Conservation (phyloP, 768 basidiomycete species). For the Tulasnella sp. region DNA sequence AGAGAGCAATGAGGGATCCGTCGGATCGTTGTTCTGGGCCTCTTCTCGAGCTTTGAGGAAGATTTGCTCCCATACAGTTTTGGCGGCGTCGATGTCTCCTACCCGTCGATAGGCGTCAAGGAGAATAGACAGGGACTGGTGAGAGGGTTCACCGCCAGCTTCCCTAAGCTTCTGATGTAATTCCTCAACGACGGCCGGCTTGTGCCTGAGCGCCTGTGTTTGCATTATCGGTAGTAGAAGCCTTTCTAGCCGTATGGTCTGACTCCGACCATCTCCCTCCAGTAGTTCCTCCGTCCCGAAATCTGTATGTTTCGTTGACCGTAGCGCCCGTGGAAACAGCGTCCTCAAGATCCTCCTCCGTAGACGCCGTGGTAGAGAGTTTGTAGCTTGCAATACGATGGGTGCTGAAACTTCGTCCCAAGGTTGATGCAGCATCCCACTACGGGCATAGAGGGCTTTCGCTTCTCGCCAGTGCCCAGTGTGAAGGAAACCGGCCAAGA, state of each 20-base stretch:
- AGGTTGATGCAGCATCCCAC: not conserved
- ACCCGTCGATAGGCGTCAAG: constrained; percentile 61
- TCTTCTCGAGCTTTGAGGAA: constrained; percentile 42
- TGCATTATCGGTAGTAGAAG: constrained; percentile 41
- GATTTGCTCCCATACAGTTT: constrained; percentile 57
- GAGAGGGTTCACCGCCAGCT: constrained; percentile 43
- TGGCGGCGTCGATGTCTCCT: constrained; percentile 42
- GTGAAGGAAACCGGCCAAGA: constrained; percentile 64
- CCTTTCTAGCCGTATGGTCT: not conserved
- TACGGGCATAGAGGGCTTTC: constrained; percentile 30
- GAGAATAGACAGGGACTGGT: constrained; percentile 50
- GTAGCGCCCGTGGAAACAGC: constrained; percentile 22
- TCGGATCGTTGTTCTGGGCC: constrained; percentile 4
- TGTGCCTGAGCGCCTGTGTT: constrained; percentile 34
- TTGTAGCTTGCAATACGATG: not conserved
- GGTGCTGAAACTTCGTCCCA: not conserved
- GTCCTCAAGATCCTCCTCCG: not conserved
- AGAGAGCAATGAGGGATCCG: not conserved
- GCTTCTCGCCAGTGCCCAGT: constrained; percentile 42
- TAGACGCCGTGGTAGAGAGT: not conserved
- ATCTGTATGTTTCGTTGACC: constrained; percentile 24
- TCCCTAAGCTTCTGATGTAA: constrained; percentile 42
- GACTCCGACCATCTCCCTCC: not conserved
- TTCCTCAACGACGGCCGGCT: constrained; percentile 44
- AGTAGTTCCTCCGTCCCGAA: constrained; percentile 25